A percentile compares a stretch with the other conserved stretches of the same genome.
Evolutionary conservation across 2,329 filamentous ascomycete species (phyloP).

Genomic region (Metarhizium rileyi): DNA sequence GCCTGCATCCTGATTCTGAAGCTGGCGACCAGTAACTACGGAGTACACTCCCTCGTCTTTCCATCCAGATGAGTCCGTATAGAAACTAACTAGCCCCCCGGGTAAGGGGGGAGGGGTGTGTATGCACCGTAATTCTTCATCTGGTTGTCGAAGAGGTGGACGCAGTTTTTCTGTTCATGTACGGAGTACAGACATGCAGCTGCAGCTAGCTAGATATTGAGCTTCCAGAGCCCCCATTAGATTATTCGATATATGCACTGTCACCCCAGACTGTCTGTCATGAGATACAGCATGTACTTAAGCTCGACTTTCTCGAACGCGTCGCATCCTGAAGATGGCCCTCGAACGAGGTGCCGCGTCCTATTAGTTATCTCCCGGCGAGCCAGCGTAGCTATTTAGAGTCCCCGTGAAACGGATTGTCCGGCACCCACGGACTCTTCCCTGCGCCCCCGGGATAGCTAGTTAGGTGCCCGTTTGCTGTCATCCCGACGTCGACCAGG

Average conservation of each 20-base stretch:
- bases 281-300: background rate
- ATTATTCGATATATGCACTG: background rate
- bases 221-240: background rate
- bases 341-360: no score
- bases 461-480: no score
- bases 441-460: no score
- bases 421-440: no score
- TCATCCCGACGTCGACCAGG: no score
- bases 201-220: background rate
- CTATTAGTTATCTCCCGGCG: no score
- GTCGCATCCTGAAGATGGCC: background rate
- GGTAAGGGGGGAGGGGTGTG: background rate
- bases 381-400: no score
- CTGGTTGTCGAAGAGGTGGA: background rate
- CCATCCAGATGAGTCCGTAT: no score
- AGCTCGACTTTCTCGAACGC: background rate
- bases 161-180: no score
- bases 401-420: no score
- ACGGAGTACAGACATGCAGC: background rate
- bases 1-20: conserved; percentile 3
- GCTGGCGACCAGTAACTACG: conserved; percentile 4
- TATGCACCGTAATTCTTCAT: background rate
- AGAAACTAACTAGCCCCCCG: no score
- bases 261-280: background rate
- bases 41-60: no score